A percentile compares a stretch with the other conserved stretches of the same genome.
These are phyloP conservation scores for Linum lewisii DNA, from an alignment of 345 rosid genomes.

Conservation along the genomic window DNA sequence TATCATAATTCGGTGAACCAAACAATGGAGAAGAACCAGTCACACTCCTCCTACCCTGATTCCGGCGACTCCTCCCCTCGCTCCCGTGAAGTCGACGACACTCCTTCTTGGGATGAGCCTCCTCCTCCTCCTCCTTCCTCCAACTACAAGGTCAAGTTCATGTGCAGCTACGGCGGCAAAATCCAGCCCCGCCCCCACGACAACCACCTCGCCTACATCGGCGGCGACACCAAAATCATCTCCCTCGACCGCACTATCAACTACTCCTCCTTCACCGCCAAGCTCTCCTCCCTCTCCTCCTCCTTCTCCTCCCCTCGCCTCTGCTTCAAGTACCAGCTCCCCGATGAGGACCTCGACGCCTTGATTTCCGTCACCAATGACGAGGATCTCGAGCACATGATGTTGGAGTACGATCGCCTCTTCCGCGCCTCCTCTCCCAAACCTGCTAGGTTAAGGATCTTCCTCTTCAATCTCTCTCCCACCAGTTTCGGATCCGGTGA, in stretches of 20 bases:
- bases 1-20: no score
- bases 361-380: conserved; percentile 55
- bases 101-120: conserved; percentile 37
- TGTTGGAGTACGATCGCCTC: conserved; percentile 51
- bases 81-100: conserved; percentile 54
- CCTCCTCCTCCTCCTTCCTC: no score
- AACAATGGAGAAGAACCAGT: conserved; percentile 36
- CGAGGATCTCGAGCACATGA: conserved; percentile 61
- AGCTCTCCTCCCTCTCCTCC: conserved; percentile 32
- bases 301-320: conserved; percentile 13
- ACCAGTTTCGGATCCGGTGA: conserved; percentile 4
- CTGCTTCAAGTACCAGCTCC: conserved; percentile 56
- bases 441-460: conserved; percentile 45
- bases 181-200: conserved; percentile 57
- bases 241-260: conserved; percentile 39
- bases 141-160: conserved; percentile 36
- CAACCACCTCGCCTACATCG: conserved; percentile 43
- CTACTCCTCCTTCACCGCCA: conserved; percentile 27
- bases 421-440: conserved; percentile 30
- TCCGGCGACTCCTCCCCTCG: conserved; percentile 54
- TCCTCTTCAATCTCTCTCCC: conserved; percentile 32
- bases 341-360: conserved; percentile 62
- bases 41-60: conserved; percentile 46
- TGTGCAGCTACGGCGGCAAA: conserved; percentile 65
- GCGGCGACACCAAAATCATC: conserved; percentile 60